These are phyloP conservation scores for Moesziomyces globuligerus DNA, from an alignment of 1,284 basidiomycete species.

Conservation along the genomic window DNA sequence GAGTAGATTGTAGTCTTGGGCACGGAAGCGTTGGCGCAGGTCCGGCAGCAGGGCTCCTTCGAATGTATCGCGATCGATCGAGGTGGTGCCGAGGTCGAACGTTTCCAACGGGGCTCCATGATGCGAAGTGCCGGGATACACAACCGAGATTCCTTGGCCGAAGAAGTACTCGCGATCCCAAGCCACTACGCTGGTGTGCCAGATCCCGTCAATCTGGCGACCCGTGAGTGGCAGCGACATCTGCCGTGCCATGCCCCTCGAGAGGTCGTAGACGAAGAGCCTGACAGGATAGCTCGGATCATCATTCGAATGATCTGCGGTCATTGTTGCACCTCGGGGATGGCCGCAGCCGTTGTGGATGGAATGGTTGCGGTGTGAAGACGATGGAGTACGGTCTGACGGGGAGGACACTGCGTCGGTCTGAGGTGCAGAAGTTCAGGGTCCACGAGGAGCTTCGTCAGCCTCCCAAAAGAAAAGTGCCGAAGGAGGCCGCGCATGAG, in stretches of 20 bases:
- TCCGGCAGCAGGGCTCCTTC: constrained; percentile 78
- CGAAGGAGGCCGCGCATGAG: too few species aligned
- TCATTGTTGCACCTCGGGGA: constrained; percentile 4
- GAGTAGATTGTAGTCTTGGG: constrained; percentile 81
- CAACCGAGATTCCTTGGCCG: constrained; percentile 80
- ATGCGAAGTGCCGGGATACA: constrained; percentile 68
- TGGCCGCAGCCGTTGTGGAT: too few species aligned
- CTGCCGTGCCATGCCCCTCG: constrained; percentile 80
- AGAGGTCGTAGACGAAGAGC: constrained; percentile 90
- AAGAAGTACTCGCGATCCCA: constrained; percentile 87
- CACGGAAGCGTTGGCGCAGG: constrained; percentile 81
- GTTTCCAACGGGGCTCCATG: constrained; percentile 81
- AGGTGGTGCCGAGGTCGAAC: constrained; percentile 82
- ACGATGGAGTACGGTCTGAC: too few species aligned
- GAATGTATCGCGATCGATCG: constrained; percentile 83
- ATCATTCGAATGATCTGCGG: constrained; percentile 1
- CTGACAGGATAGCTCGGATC: constrained; percentile 62
- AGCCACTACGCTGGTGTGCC: constrained; percentile 86
- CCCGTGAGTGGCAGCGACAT: constrained; percentile 82
- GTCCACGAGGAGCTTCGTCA: too few species aligned
- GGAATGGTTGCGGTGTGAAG: too few species aligned
- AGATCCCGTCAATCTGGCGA: constrained; percentile 67
- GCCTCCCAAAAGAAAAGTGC: too few species aligned
- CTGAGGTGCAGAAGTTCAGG: too few species aligned
- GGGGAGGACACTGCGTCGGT: too few species aligned